Conservation (phyloP, 2,329 filamentous ascomycete genomes). For the Rhexocercosporidium sp. region DNA sequence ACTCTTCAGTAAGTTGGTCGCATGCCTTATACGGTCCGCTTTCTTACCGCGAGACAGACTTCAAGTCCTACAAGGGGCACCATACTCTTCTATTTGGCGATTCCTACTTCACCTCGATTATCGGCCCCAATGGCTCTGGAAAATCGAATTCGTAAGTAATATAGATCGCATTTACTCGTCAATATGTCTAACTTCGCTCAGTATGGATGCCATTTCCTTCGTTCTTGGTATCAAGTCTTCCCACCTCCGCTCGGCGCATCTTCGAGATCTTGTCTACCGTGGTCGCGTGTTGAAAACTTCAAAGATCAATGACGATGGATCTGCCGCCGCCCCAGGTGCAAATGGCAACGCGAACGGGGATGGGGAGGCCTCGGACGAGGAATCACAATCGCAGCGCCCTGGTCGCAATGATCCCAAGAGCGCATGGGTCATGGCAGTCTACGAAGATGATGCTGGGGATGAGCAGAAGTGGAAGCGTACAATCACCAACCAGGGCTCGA, state of each 20-base stretch:
- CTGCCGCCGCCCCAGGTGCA: conserved; percentile 55
- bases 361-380: conserved; percentile 63
- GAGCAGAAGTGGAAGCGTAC: conserved; percentile 95
- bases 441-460: conserved; percentile 94
- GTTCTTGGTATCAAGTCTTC: conserved; percentile 98
- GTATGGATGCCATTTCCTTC: conserved; percentile 99
- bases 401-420: conserved; percentile 86
- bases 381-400: conserved; percentile 63
- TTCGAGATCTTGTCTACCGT: conserved; percentile 94
- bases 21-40: neutral
- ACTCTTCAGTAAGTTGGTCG: conserved; percentile 75
- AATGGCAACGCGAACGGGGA: conserved; percentile 66
- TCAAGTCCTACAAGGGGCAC: conserved; percentile 99
- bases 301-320: conserved; percentile 89
- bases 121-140: conserved; percentile 98
- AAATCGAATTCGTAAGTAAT: conserved; percentile 94
- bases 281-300: conserved; percentile 91
- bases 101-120: conserved; percentile 98
- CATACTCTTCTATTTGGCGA: conserved; percentile 94
- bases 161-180: neutral
- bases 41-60: conserved; percentile 63
- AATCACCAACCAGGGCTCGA: conserved; percentile 86
- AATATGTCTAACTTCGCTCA: conserved; percentile 46
- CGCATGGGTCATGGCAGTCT: conserved; percentile 99
- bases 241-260: conserved; percentile 91